Base-by-base conservation (phyloP, 306 rosid genomes). In the Cicer cuneatum region DNA sequence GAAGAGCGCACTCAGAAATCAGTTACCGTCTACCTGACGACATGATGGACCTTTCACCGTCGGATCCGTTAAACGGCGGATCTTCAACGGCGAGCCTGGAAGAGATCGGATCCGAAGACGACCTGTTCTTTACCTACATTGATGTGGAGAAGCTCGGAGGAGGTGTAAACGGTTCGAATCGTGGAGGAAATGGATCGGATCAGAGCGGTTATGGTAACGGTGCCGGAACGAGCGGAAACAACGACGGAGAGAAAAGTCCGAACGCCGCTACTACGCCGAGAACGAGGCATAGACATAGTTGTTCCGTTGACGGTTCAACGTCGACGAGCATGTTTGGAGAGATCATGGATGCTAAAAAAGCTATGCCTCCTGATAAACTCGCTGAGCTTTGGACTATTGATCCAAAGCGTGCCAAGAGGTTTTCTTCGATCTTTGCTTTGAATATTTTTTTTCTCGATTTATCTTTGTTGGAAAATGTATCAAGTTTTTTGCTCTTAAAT, bases 361-460 rank as follows among this genome's bases (percentile, higher is more conserved):
- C 99, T n/a, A 95, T 95, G 99, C 97, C 99, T 83, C 98, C 99
- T 14, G 98, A 92, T 84, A 92, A 95, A 85, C 93, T 95, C 47
- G 98, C 98, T 1, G 99, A 95, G 87, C 98, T 95, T n/a, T 95
- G 99, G 99, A 74, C 45, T 18, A 58, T 90, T 72, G 99, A 95
- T 84, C 98, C 99, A 52, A 95, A 92, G 82, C 97, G 99, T 52
- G 99, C 99, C 81, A 95, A 95, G 86, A 95, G 99, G 99, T 95
- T 14, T 66, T 47, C 12, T 39, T 52, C 35, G 43, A 59, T 69
- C 46, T 66, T 65, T 65, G 13, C 78, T 58, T 81, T 13, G 72
- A 38, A 10, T 21, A 1, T 56, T 10, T 58, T 72, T 35, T 33
- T 42, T 43, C 18, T 24, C 10, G 29, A 47, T 19, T 51, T 75